phyloP scores from a whole-genome alignment of 495 filamentous ascomycete species.

The Saxispiralis lemnorum region DNA sequence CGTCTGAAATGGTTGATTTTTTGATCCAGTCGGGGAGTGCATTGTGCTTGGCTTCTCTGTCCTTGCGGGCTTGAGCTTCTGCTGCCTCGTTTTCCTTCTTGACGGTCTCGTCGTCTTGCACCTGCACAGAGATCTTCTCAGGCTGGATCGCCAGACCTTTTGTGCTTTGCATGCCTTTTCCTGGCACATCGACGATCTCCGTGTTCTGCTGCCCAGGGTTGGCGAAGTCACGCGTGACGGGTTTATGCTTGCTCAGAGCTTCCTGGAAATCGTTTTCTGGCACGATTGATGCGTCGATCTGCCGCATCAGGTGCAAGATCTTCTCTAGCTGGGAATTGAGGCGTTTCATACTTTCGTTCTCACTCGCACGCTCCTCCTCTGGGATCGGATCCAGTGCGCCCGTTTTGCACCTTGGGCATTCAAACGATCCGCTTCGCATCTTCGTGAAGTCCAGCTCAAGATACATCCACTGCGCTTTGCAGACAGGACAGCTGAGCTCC shows the following conservation, averaged over 20 bases:
- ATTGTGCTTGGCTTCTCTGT: constrained; percentile 63
- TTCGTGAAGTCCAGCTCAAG: constrained; percentile 66
- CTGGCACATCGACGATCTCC: constrained; percentile 12
- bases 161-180: constrained; percentile 4
- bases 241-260: constrained; percentile 43
- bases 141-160: constrained; percentile 27
- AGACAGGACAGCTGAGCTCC: constrained; percentile 72
- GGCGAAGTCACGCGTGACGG: constrained; percentile 14
- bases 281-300: constrained; percentile 67
- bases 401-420: constrained; percentile 65
- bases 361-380: constrained; percentile 35
- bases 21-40: constrained; percentile 79
- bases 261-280: constrained; percentile 76
- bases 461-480: constrained; percentile 62
- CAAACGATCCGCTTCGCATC: constrained; percentile 45
- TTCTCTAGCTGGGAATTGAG: constrained; percentile 74
- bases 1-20: constrained; percentile 54
- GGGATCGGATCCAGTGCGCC: constrained; percentile 44
- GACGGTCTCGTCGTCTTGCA: constrained; percentile 58
- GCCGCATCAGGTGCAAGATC: constrained; percentile 66
- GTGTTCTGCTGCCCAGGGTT: constrained; percentile 8
- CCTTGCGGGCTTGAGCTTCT: constrained; percentile 47
- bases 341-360: constrained; percentile 63
- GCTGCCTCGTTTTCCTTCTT: constrained; percentile 57
- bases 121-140: constrained; percentile 49